These are phyloP conservation scores for Globisporangium perplexum DNA, from an alignment of 352 stramenopile species.

Conservation along the genomic window DNA sequence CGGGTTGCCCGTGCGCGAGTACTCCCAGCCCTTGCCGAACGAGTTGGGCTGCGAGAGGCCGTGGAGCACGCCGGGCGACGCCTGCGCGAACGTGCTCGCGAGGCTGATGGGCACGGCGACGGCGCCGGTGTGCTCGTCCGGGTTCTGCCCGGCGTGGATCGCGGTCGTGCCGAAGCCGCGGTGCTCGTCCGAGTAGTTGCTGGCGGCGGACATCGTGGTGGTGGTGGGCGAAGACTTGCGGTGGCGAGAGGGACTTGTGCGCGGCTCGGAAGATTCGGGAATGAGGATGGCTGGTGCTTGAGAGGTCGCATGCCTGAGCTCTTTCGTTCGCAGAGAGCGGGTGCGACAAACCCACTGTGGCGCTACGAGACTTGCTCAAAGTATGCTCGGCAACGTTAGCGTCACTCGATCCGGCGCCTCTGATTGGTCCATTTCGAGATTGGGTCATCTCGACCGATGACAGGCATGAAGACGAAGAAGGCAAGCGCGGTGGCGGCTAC, in stretches of 20 bases:
- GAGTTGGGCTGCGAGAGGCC: slow-evolving; percentile 77
- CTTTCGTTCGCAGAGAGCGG: not conserved
- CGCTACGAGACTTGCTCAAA: too few species aligned
- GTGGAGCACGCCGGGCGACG: slow-evolving; percentile 68
- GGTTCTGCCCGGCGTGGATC: slow-evolving; percentile 81
- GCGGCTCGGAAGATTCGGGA: slow-evolving; percentile 6
- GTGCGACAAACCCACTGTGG: too few species aligned
- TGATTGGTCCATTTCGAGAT: too few species aligned
- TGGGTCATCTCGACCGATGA: too few species aligned
- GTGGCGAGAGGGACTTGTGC: not conserved
- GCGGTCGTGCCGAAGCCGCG: slow-evolving; percentile 75
- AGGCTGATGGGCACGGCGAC: slow-evolving; percentile 90
- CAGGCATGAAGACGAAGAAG: too few species aligned
- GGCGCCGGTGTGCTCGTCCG: slow-evolving; percentile 69
- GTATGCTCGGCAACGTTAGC: too few species aligned
- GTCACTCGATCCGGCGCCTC: too few species aligned
- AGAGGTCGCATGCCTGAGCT: not conserved
- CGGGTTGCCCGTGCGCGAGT: slow-evolving; percentile 95
- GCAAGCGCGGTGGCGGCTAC: too few species aligned
- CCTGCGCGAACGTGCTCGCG: slow-evolving; percentile 87
- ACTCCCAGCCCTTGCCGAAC: slow-evolving; percentile 95
- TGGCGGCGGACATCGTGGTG: slow-evolving; percentile 37
- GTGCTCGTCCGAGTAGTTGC: slow-evolving; percentile 70
- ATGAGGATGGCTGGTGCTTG: not conserved
- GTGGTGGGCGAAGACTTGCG: not conserved